Evolutionary conservation across 768 basidiomycete species (phyloP), one percentile per base, ranked within the genome.

Genomic region (Phaeotremella skinneri): DNA sequence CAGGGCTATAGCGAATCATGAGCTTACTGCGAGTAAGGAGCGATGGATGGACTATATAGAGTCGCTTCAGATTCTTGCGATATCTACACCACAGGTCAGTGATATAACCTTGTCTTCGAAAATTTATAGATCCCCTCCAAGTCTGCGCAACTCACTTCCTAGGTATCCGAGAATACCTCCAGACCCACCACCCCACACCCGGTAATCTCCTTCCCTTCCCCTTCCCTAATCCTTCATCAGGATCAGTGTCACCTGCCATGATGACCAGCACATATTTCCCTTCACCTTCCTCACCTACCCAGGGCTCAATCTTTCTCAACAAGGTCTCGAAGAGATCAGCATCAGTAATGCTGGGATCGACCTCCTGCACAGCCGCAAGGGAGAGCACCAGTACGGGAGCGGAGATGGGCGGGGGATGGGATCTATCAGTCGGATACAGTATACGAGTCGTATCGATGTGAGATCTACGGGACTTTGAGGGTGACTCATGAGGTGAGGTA

Each of bases 21-120:
- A 30, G 32, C 66, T 43, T 43, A 70, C 69, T 64, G 30, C 58
- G 42, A 1, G 71, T 73, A 56, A 69, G 68, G 1, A 58, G 32
- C 16, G 71, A 68, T 0, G 71, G 68, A 42, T 66, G 68, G 2
- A 73, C 64, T 48, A 73, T 67, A 49, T 73, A 73, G 55, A 72
- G 58, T 37, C 66, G 26, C 45, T 69, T 67, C 14, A 72, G 54
- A 45, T 69, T 67, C 55, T 72, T 72, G 20, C 70, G 53, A 39
- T 62, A 62, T 32, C 63, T 64, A 49, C n/a, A 48, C 20, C 27
- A 2, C 23, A 56, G 45, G 27, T 16, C 13, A 1, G 5, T 5
- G 9, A 7, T 37, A 37, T 37, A 7, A 7, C 9, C 21, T 45
- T 21, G 6, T 14, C 23, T 14, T 45, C 43, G 23, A 23, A 13